These are phyloP conservation scores for Nematocida sp. DNA, from an alignment of 371 early-diverging fungal genomes.

Conservation along the genomic window DNA sequence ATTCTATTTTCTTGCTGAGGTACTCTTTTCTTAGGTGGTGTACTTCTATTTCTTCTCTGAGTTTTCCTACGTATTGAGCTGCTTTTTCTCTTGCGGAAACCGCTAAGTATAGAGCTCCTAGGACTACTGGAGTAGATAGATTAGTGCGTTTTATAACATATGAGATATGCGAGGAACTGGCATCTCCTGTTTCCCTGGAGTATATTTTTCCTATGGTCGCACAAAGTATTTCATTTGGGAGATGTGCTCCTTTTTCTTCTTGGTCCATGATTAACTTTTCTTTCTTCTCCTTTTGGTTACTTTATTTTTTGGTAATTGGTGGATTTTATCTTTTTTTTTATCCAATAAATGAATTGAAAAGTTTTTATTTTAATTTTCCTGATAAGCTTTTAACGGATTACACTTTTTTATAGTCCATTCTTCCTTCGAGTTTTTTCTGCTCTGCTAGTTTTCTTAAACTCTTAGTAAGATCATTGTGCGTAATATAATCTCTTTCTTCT, in stretches of 20 bases:
- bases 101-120: conserved; percentile 35
- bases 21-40: not conserved
- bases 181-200: conserved; percentile 8
- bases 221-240: conserved; percentile 33
- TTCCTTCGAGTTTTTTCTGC: conserved; percentile 92
- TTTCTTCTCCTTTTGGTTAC: not conserved
- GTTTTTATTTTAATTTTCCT: no score
- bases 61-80: not conserved
- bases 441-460: conserved; percentile 95
- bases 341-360: not conserved
- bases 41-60: not conserved
- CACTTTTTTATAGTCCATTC: conserved; percentile 77
- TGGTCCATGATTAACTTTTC: conserved; percentile 9
- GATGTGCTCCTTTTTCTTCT: conserved; percentile 11
- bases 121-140: conserved; percentile 48
- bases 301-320: conserved; percentile 15
- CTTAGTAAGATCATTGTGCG: conserved; percentile 98
- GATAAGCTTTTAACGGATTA: not conserved
- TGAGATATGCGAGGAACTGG: conserved; percentile 8
- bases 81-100: conserved; percentile 36
- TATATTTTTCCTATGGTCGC: conserved; percentile 35
- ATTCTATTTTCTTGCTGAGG: conserved; percentile 19
- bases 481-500: conserved; percentile 90
- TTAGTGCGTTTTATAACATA: conserved; percentile 33
- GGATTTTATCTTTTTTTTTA: not conserved